Evolutionary conservation across 1,284 basidiomycete genomes (phyloP).

Genomic region (Phaffia rhodozyma): DNA sequence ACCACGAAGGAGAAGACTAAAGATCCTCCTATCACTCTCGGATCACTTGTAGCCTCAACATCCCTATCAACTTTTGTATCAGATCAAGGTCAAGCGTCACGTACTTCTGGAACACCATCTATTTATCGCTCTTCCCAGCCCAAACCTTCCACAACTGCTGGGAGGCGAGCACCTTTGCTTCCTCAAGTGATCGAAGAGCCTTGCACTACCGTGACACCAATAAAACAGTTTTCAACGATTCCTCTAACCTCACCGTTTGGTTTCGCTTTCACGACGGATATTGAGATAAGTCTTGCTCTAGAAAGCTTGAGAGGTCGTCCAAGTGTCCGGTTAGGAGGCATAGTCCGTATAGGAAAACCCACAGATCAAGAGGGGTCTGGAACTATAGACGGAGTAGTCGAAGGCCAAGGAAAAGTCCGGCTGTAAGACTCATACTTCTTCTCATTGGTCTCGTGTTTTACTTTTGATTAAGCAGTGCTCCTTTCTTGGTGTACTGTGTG

Average conservation of each 20-base stretch:
- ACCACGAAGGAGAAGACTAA: neutral
- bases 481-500: neutral
- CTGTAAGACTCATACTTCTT: neutral
- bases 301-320: slow-evolving; percentile 7
- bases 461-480: neutral
- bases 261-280: neutral
- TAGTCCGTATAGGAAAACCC: slow-evolving; percentile 1
- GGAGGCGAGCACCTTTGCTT: no score
- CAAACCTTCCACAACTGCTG: no score
- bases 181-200: no score
- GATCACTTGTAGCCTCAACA: neutral
- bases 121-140: neutral
- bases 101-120: neutral
- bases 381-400: neutral
- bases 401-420: slow-evolving; percentile 6
- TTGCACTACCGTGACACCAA: no score
- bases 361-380: neutral
- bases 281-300: slow-evolving; percentile 6
- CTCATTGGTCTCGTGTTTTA: no score
- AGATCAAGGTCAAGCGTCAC: neutral
- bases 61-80: neutral
- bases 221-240: neutral
- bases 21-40: neutral
- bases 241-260: slow-evolving; percentile 2
- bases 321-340: neutral